Evolutionary conservation across 495 filamentous ascomycete genomes (phyloP).

Genomic region (Pyrenula massariospora): DNA sequence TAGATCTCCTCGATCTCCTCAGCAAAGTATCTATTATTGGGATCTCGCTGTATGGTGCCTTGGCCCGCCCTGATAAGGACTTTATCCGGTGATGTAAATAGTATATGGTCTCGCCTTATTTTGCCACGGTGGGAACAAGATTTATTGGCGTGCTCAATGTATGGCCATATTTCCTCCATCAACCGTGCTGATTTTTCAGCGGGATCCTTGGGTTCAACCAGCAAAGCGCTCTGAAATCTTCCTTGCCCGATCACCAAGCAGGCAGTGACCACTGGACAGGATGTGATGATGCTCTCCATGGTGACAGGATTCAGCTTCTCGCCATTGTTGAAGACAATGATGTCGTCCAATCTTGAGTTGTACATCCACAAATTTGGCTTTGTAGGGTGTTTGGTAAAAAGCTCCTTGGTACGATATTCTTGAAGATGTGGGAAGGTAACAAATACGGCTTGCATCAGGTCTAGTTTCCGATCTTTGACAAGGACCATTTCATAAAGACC

Average conservation of each 20-base stretch:
- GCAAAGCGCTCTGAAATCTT: slow-evolving; percentile 36
- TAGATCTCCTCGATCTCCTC: neutral
- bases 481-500: slow-evolving; percentile 36
- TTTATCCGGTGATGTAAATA: neutral
- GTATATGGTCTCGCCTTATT: neutral
- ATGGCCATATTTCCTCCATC: neutral
- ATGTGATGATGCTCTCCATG: slow-evolving; percentile 34
- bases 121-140: slow-evolving; percentile 1
- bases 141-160: slow-evolving; percentile 19
- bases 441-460: slow-evolving; percentile 14
- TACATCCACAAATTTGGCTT: slow-evolving; percentile 37
- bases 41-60: neutral
- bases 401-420: slow-evolving; percentile 43
- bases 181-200: slow-evolving; percentile 11
- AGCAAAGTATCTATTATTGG: neutral
- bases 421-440: slow-evolving; percentile 20
- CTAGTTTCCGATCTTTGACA: slow-evolving; percentile 6
- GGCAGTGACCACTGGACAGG: slow-evolving; percentile 30
- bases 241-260: slow-evolving; percentile 38
- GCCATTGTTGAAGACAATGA: slow-evolving; percentile 53
- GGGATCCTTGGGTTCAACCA: slow-evolving; percentile 31
- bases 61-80: neutral
- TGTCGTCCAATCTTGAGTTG: slow-evolving; percentile 42
- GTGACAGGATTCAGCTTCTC: slow-evolving; percentile 50
- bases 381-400: slow-evolving; percentile 40